These are phyloP conservation scores for Solanum ossicruentum DNA, from an alignment of 257 asterid genomes.

Conservation along the genomic window DNA sequence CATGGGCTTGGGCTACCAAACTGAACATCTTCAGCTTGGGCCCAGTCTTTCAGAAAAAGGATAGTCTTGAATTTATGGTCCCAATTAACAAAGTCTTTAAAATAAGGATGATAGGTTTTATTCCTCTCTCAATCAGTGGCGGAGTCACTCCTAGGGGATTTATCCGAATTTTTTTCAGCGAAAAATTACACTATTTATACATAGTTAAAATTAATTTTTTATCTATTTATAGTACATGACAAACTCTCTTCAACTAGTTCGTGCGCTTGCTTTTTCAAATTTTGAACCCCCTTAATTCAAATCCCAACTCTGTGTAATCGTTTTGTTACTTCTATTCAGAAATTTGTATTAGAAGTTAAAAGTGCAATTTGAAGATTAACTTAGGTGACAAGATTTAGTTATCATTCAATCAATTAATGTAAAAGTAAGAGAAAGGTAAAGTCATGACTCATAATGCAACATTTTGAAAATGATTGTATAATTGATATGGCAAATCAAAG, in stretches of 20 bases:
- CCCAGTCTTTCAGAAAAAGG: not conserved
- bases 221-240: too few species aligned
- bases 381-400: not conserved
- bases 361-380: not conserved
- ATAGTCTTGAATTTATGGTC: not conserved
- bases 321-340: not conserved
- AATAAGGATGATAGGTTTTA: not conserved
- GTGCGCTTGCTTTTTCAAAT: too few species aligned
- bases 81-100: not conserved
- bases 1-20: not conserved
- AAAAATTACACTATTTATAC: too few species aligned
- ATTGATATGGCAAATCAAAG: not conserved
- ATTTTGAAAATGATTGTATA: not conserved
- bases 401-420: not conserved
- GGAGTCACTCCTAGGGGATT: too few species aligned
- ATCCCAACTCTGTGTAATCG: too few species aligned
- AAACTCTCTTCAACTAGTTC: too few species aligned
- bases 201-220: too few species aligned
- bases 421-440: not conserved
- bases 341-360: not conserved
- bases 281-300: too few species aligned
- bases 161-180: accelerated
- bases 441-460: not conserved
- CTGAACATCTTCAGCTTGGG: not conserved
- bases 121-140: not conserved